A percentile compares a stretch with the other conserved stretches of the same genome.
phyloP scores from a whole-genome alignment of 768 basidiomycete species.

The Suillus ampliporus region DNA sequence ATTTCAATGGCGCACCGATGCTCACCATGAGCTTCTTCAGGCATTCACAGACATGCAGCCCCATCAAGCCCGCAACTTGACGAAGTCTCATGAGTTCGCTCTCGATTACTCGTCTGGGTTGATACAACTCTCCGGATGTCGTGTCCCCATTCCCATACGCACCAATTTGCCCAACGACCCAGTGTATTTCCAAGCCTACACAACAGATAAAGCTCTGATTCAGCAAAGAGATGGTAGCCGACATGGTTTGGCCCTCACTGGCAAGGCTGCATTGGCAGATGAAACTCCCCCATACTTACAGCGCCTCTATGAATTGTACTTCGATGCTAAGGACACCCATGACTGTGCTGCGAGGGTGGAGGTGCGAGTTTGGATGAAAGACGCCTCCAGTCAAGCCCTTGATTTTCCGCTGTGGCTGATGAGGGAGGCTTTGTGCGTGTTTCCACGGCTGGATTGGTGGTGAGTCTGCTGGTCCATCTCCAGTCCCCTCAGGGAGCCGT shows the following conservation, averaged over 20 bases:
- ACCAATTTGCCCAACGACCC: conserved; percentile 14
- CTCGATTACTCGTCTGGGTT: conserved; percentile 37
- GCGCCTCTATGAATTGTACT: conserved; percentile 14
- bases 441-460: too few species aligned
- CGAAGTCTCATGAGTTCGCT: conserved; percentile 26
- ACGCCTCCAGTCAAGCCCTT: too few species aligned
- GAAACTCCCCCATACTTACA: conserved; percentile 15
- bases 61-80: conserved; percentile 23
- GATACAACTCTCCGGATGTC: conserved; percentile 36
- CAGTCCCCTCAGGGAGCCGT: conserved; percentile 14
- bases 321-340: too few species aligned
- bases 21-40: background rate
- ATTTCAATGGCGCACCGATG: conserved; percentile 6
- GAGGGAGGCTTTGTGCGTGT: conserved; percentile 21
- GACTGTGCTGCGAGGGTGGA: too few species aligned
- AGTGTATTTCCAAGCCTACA: conserved; percentile 39
- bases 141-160: conserved; percentile 28
- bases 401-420: too few species aligned
- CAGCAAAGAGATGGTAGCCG: conserved; percentile 23
- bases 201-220: conserved; percentile 39
- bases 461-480: too few species aligned
- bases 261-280: conserved; percentile 22
- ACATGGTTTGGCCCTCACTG: conserved; percentile 28
- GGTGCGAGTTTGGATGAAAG: too few species aligned
- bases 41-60: fast-evolving